Evolutionary conservation across 192 early-diverging fungal genomes (phyloP), one percentile per base, ranked within the genome.

Genomic region (Geranomyces michiganensis): DNA sequence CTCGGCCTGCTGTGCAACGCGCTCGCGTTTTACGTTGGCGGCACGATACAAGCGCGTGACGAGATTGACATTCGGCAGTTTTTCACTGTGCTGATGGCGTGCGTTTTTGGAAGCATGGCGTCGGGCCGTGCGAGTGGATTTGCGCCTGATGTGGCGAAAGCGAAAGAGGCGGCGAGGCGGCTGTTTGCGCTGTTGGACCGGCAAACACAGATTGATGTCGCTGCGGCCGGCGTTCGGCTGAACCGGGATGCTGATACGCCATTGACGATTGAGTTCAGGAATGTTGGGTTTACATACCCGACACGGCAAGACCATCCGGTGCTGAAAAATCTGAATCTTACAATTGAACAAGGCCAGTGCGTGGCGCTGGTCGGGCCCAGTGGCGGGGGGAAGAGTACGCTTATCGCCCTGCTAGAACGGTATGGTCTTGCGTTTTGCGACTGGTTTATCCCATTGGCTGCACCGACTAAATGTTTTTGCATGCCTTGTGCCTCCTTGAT

Each of bases 281-380:
- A 74, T 41, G 44, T 81, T 17, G 36, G 46, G 14, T 81, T 81
- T 56, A 59, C 64, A 21, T 88, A 88, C 68, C 87, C 87, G 15
- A 82, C 83, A 3, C 44, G 91, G 89, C 0, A 89, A 90, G 26
- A 91, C 61, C 46, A 65, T 13, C 10, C 21, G 22, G 64, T 65
- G n/a, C 41, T 65, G 9, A 44, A 92, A n/a, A 14, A 29, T 46
- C 64, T 65, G 44, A 29, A 65, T 29, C 64, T 65, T 14, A 27
- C 63, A 13, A 62, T 67, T 31, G 47, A 67, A 32, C 84, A 90
- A 0, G 93, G 94, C n/a, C 77, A 86, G 73, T 91, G 85, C 24
- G 89, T 93, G n/a, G 93, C 93, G 31, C 81, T 96, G 62, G 94
- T 94, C n/a, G 94, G 94, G 48, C 81, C 83, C 60, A 89, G 88